A percentile compares a stretch with the other conserved stretches of the same genome.
phyloP scores from a whole-genome alignment of 23 red algal genomes.

The Gracilaria vermiculophylla region DNA sequence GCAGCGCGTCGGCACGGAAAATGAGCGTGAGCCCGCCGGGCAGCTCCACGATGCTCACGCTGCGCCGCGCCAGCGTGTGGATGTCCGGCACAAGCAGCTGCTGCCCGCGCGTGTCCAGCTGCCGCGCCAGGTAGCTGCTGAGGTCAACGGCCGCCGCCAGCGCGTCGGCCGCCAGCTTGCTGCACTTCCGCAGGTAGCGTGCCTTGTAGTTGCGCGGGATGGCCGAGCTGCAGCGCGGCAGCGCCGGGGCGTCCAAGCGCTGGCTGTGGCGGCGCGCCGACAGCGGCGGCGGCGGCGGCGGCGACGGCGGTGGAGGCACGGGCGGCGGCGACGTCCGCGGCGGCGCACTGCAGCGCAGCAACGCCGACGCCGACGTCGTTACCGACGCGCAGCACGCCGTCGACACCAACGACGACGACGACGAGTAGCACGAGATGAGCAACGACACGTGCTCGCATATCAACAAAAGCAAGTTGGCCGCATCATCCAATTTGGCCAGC shows the following conservation, averaged over 20 bases:
- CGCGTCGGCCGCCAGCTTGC: constrained; percentile 9
- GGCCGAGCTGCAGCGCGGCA: too few species aligned
- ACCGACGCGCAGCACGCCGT: too few species aligned
- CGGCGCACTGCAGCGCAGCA: too few species aligned
- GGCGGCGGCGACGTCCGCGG: too few species aligned
- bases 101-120: constrained; percentile 10
- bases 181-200: constrained; percentile 27
- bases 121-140: constrained; percentile 18
- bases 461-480: constrained; percentile 32
- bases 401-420: background rate
- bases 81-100: constrained; percentile 11
- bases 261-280: background rate
- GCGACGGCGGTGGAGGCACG: too few species aligned
- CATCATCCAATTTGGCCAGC: constrained; percentile 25
- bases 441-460: constrained; percentile 15
- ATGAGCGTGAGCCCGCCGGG: constrained; percentile 33
- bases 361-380: too few species aligned
- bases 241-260: background rate
- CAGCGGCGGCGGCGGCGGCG: background rate
- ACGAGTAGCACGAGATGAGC: constrained; percentile 26
- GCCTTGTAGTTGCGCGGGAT: constrained; percentile 19
- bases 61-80: background rate
- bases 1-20: constrained; percentile 22
- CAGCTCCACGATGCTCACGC: constrained; percentile 28
- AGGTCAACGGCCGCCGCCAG: constrained; percentile 24